Base-by-base conservation (phyloP, 2,329 filamentous ascomycete species). In the Epichloe sibirici region DNA sequence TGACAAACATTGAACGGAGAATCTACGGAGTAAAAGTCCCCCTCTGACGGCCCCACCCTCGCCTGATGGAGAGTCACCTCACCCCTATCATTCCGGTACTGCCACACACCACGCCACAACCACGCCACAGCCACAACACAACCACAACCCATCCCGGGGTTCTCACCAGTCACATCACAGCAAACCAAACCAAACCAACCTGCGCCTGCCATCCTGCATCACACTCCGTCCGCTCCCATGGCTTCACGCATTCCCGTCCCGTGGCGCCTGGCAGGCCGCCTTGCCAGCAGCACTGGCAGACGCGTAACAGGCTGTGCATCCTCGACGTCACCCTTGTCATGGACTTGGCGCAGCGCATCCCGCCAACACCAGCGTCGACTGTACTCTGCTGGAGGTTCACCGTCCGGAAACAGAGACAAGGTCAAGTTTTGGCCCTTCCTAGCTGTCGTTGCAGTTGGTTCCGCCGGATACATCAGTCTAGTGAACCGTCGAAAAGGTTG, bases 351-450 rank as follows among this genome's bases (percentile, higher is more conserved):
- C 53, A 60, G 43, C 58, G 57, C 49, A 64, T 67, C 49, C 53
- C 59, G 66, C 28, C 48, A 35, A 28, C 43, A 45, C 15, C 53
- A 40, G 40, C 49, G 43, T 17, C 53, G 53, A 6, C 46, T 45
- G 28, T 82, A 74, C 57, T 74, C 72, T 50, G 69, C 71, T 13
- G 61, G 69, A 42, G 45, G 45, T 2, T 15, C 31, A 8, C 28
- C 50, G 12, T 44, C 68, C 69, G 9, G 63, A 39, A 64, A 66
- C 45, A 59, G 62, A 44, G 66, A 61, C 50, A 63, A 59, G 45
- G 62, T 80, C 69, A 79, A 79, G 65, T 79, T 81, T 63, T 79
- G 76, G 76, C 77, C 77, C 2, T 80, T 81, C 57, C n/a, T 76
- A 45, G 64, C 68, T 49, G 67, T 81, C 57, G 72, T 79, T 56